Evolutionary conservation across 139 green algal species (phyloP), one percentile per base, ranked within the genome.

Genomic region (Mesotaenium endlicherianum): DNA sequence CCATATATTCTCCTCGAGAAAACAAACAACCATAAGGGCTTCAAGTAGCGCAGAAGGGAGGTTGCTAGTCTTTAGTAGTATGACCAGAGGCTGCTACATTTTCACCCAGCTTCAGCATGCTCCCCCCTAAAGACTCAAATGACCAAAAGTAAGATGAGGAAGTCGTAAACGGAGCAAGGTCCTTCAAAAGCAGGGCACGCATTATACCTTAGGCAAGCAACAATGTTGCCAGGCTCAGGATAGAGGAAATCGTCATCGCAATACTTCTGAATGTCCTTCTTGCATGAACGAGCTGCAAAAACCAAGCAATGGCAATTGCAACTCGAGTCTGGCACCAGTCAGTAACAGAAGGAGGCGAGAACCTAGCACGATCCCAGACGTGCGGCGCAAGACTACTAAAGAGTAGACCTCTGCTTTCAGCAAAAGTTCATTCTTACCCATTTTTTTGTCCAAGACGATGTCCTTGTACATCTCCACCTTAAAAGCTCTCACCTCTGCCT

Each of bases 371-470:
- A 59, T 16, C 14, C 14, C 14, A 59, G 49, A 59, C 16, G 49
- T 14, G 49, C 14, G 49, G 49, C 16, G 49, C 49, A 59, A 30
- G 14, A 59, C 49, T 16, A 59, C 16, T 16, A 59, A 14, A 14
- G 16, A 59, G 14, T 30, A 30, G 14, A 59, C 14, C 14, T 14
- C 49, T 59, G 49, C 49, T 59, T 14, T 30, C 16, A 59, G 49
- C 16, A 59, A 14, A 59, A 59, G 49, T 16, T 59, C 14, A 14
- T 59, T 59, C 77, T 87, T 71, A 94, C 91, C 92, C 31, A 97
- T 86, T 0, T 91, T 88, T 2, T 95, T 78, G 71, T 97, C 93
- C 38, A 87, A 86, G 81, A 95, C 95, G 83, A 97, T 93, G 87
- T 96, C 97, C 17, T 71, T 88, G 70, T 90, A 91, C 11, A 89